A percentile compares a stretch with the other conserved stretches of the same genome.
These are phyloP conservation scores for Vigna reflexopilosa DNA, from an alignment of 306 rosid species.

Conservation along the genomic window DNA sequence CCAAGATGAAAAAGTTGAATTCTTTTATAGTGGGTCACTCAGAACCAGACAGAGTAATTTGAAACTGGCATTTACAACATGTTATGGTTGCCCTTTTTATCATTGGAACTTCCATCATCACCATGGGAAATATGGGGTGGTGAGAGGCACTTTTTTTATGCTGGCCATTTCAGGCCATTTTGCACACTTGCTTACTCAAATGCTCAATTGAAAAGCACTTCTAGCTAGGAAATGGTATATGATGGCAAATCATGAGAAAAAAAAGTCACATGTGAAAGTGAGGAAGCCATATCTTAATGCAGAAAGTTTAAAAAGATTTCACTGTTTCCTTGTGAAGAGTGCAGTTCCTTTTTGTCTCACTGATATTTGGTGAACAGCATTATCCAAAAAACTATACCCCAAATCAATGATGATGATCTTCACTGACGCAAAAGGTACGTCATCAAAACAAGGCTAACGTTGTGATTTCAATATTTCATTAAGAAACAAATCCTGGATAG, in stretches of 20 bases:
- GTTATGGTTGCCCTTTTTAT: constrained; percentile 30
- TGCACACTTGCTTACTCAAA: constrained; percentile 38
- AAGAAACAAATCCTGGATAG: not conserved
- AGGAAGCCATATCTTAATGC: constrained; percentile 26
- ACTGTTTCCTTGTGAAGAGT: constrained; percentile 42
- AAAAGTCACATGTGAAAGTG: constrained; percentile 31
- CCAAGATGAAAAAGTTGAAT: constrained; percentile 34
- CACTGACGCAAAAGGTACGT: constrained; percentile 47
- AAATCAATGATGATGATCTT: constrained; percentile 38
- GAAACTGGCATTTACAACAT: constrained; percentile 14
- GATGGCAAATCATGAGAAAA: constrained; percentile 48
- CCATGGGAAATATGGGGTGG: constrained; percentile 23
- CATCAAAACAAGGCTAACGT: constrained; percentile 35
- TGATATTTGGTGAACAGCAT: constrained; percentile 20
- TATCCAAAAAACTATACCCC: constrained; percentile 33
- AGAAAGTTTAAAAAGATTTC: constrained; percentile 16
- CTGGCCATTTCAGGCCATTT: constrained; percentile 37
- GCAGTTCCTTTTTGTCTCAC: constrained; percentile 42
- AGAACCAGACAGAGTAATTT: constrained; percentile 6
- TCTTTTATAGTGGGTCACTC: constrained; percentile 17
- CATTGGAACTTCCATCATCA: constrained; percentile 45
- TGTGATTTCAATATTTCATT: constrained; percentile 12
- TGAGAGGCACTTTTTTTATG: constrained; percentile 36
- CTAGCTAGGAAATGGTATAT: constrained; percentile 48
- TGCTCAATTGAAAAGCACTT: constrained; percentile 57